phyloP scores from a whole-genome alignment of 148 eudicot genomes.

The Amaranthus cruentus region DNA sequence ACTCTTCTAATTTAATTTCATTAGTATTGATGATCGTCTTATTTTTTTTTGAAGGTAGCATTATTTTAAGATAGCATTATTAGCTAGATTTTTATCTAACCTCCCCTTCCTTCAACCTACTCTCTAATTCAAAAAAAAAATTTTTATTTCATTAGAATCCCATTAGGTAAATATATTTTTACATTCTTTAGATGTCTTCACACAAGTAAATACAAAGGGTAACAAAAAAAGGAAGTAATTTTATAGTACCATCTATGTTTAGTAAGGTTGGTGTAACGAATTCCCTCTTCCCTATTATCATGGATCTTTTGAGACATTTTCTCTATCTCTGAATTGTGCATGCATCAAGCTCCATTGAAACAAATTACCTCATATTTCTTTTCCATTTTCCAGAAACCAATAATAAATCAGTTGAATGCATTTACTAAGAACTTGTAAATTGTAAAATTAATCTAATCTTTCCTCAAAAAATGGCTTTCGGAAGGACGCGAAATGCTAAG shows the following conservation, averaged over 20 bases:
- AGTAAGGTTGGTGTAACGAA: slow-evolving; percentile 19
- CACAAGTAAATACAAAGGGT: too few species aligned
- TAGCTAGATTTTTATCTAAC: neutral
- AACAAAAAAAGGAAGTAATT: neutral
- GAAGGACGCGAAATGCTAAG: slow-evolving; percentile 28
- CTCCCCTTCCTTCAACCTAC: slow-evolving; percentile 7
- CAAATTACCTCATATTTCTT: slow-evolving; percentile 2
- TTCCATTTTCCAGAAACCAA: neutral
- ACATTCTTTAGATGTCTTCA: neutral
- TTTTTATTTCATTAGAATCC: too few species aligned
- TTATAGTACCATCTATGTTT: neutral
- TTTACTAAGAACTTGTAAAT: neutral
- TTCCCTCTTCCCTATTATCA: slow-evolving; percentile 49
- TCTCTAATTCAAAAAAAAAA: neutral
- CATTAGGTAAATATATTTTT: neutral
- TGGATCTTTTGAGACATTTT: slow-evolving; percentile 51
- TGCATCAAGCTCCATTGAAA: slow-evolving; percentile 27
- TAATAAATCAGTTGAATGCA: neutral
- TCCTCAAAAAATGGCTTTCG: slow-evolving; percentile 31
- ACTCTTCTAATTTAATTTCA: too few species aligned
- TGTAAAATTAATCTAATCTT: slow-evolving; percentile 8
- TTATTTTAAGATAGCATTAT: too few species aligned
- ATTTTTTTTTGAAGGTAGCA: too few species aligned
- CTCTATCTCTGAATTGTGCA: slow-evolving; percentile 1
- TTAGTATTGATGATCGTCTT: too few species aligned